Conservation (phyloP, 148 eudicot genomes). For the Rheum nobile region DNA sequence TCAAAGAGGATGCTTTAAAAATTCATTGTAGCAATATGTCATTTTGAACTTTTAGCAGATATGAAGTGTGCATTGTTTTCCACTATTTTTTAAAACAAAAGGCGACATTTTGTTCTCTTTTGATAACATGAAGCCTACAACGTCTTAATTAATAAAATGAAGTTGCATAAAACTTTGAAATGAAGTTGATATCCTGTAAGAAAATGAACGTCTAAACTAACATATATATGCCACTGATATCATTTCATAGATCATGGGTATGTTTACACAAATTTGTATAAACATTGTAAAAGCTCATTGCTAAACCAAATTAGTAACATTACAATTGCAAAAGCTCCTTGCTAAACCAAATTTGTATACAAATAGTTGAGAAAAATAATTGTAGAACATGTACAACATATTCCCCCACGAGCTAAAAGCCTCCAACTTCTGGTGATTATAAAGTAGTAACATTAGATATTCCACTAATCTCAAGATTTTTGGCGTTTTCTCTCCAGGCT, state of each 20-base stretch:
- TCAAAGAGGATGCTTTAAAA: neutral
- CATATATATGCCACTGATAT: neutral
- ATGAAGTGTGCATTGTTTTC: neutral
- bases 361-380: neutral
- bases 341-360: neutral
- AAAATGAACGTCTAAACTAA: neutral
- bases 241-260: neutral
- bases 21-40: neutral
- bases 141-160: too few relatives aligned
- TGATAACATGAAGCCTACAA: too few relatives aligned
- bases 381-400: slow-evolving; percentile 5
- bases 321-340: neutral
- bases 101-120: too few relatives aligned
- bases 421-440: neutral
- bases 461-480: neutral
- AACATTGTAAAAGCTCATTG: too few relatives aligned
- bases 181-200: neutral
- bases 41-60: neutral
- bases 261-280: too few relatives aligned
- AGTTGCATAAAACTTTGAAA: neutral
- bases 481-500: neutral
- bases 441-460: neutral
- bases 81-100: too few relatives aligned
- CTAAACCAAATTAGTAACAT: neutral
- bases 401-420: neutral